Evolutionary conservation across 2,329 filamentous ascomycete genomes (phyloP), one percentile per base, ranked within the genome.

Genomic region (Bipolaris gigantea): DNA sequence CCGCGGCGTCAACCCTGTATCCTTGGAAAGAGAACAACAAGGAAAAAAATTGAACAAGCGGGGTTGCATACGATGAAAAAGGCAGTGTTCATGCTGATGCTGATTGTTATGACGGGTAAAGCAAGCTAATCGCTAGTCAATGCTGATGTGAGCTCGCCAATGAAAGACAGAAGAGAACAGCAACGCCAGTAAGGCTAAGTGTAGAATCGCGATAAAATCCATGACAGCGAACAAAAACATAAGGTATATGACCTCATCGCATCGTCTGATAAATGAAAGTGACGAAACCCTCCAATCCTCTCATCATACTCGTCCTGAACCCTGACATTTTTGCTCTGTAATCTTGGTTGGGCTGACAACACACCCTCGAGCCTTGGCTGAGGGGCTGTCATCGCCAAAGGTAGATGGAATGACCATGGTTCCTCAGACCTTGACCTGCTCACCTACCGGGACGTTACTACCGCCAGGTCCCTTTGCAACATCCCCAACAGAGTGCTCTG

Each of bases 401-500:
- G 57, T 50, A 11, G 64, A 55, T 30, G 66, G 40, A 8, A 46
- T 67, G 23, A 67, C 65, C 4, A 56, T 61, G 35, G 50, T 58
- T 10, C 55, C 64, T n/a, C 61, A 54, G 15, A 56, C 53, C 40
- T 59, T 41, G 11, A 60, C 36, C 33, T 60, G 47, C 34, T 59
- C 56, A 5, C 46, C 42, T 32, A 13, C 44, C n/a, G 34, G 9
- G n/a, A 27, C 23, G 9, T 43, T 11, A 32, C 16, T 13, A 11
- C 48, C 43, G n/a, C 39, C 35, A 9, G 40, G 19, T 15, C 11
- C 19, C 18, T 45, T 36, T 16, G 32, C 46, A 27, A 21, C 33
- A 21, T 42, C 23, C n/a, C 59, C 44, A 9, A 71, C 56, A 1
- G 72, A 74, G 44, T 75, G 73, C 47, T 75, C 72, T n/a, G 73